Percentiles rank a stretch among this genome's conserved stretches.
phyloP scores from a whole-genome alignment of 2,329 filamentous ascomycete genomes.

The Aureobasidium sp. region DNA sequence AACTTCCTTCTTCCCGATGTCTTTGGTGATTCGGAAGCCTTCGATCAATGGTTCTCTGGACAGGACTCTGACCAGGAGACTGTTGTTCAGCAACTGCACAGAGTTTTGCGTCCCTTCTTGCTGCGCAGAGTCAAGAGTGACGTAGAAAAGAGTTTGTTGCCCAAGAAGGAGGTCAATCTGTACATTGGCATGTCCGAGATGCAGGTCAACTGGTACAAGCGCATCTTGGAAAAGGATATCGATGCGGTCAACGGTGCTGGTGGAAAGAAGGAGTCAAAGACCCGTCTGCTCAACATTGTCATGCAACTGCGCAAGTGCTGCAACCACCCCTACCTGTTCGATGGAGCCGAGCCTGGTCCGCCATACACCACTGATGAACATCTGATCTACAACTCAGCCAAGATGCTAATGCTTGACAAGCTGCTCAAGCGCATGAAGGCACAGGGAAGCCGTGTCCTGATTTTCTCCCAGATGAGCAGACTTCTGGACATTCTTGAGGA shows the following conservation, averaged over 20 bases:
- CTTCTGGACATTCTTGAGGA: constrained; percentile 94
- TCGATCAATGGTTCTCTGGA: constrained; percentile 95
- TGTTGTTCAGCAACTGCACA: constrained; percentile 91
- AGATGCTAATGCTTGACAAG: constrained; percentile 96
- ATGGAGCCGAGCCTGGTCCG: constrained; percentile 91
- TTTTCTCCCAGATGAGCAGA: constrained; percentile 99
- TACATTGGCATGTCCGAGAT: constrained; percentile 99
- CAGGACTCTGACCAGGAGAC: constrained; percentile 88
- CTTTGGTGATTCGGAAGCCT: constrained; percentile 91
- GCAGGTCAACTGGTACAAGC: constrained; percentile 99
- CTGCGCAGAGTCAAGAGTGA: constrained; percentile 94
- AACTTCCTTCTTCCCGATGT: constrained; percentile 98
- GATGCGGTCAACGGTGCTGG: constrained; percentile 95
- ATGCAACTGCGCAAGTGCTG: constrained; percentile 99
- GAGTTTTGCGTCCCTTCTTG: constrained; percentile 85
- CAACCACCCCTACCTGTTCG: constrained; percentile 96
- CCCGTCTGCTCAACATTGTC: constrained; percentile 91
- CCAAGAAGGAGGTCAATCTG: constrained; percentile 94
- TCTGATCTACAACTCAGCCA: constrained; percentile 83
- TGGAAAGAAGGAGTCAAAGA: constrained; percentile 96
- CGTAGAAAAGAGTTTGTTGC: constrained; percentile 93
- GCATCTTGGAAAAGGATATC: constrained; percentile 97
- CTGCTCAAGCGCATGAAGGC: constrained; percentile 73
- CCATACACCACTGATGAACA: constrained; percentile 98
- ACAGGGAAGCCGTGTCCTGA: constrained; percentile 89